Percentiles rank a stretch among this genome's conserved stretches.
These are phyloP conservation scores for Tothia fuscella DNA, from an alignment of 2,329 filamentous ascomycete genomes.

Conservation along the genomic window DNA sequence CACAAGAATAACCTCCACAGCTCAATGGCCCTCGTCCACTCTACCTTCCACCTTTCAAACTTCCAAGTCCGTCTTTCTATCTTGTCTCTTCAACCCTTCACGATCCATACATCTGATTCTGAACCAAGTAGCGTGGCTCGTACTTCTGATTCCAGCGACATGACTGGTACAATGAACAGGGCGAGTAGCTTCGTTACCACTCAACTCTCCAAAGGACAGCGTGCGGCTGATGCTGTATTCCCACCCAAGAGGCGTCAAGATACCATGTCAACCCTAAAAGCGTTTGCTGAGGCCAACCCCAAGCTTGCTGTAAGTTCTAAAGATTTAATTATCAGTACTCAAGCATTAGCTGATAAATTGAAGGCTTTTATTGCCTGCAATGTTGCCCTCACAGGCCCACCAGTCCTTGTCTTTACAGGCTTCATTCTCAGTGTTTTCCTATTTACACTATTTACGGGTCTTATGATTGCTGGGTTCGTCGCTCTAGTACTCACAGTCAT, in stretches of 20 bases:
- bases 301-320: constrained; percentile 49
- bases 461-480: constrained; percentile 39
- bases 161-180: too few relatives aligned
- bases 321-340: constrained; percentile 9
- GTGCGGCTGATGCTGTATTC: constrained; percentile 40
- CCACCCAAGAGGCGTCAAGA: constrained; percentile 49
- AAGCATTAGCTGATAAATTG: too few relatives aligned
- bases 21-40: too few relatives aligned
- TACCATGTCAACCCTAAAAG: constrained; percentile 39
- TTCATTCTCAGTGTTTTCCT: constrained; percentile 53
- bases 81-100: not conserved
- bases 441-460: constrained; percentile 49
- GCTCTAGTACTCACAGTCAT: constrained; percentile 52
- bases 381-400: constrained; percentile 51
- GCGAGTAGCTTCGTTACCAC: too few relatives aligned
- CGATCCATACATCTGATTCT: not conserved
- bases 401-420: constrained; percentile 54
- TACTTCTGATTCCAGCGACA: too few relatives aligned
- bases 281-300: constrained; percentile 53
- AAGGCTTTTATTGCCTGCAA: constrained; percentile 59
- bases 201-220: constrained; percentile 19
- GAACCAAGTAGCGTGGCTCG: not conserved
- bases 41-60: constrained; percentile 1
- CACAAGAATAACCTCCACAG: too few relatives aligned
- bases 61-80: not conserved